Percentiles rank a stretch among this genome's conserved stretches.
phyloP scores from a whole-genome alignment of 2,329 filamentous ascomycete species.

The Dactylonectria macrodidyma region DNA sequence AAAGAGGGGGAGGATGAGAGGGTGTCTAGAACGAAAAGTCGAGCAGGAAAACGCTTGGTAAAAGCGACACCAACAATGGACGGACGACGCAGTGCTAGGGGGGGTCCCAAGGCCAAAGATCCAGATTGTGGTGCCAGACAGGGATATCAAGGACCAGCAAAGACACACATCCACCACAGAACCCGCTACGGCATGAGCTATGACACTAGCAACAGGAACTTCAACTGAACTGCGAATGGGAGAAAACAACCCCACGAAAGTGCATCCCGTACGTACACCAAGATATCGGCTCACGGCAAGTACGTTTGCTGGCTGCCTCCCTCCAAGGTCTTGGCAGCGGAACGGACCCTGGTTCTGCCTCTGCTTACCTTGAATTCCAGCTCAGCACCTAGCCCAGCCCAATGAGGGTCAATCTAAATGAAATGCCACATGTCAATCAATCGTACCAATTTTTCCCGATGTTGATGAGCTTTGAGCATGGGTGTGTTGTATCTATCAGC shows the following conservation, averaged over 20 bases:
- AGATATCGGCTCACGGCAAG: not conserved
- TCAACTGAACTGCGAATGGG: slow-evolving; percentile 14
- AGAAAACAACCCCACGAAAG: slow-evolving; percentile 1
- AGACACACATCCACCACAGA: slow-evolving; percentile 11
- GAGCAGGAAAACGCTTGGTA: slow-evolving; percentile 3
- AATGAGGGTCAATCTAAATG: not conserved
- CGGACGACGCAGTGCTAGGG: slow-evolving; percentile 42
- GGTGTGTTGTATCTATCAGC: not conserved
- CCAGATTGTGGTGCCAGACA: slow-evolving; percentile 24
- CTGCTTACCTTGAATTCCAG: not conserved
- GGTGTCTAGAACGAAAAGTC: slow-evolving; percentile 4
- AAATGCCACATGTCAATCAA: not conserved
- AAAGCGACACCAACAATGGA: slow-evolving; percentile 5
- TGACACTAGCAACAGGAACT: slow-evolving; percentile 25
- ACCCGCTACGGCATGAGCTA: slow-evolving; percentile 20
- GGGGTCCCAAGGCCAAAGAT: slow-evolving; percentile 28
- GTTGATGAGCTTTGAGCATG: too few species aligned
- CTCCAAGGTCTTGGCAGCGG: not conserved
- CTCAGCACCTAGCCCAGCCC: not conserved
- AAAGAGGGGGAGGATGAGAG: not conserved
- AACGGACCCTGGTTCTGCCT: not conserved
- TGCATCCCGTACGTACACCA: not conserved
- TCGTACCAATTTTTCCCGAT: not conserved
- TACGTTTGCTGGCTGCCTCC: slow-evolving; percentile 7
- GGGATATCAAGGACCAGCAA: slow-evolving; percentile 24